phyloP scores from a whole-genome alignment of 345 rosid genomes.

The Brassica nigra region DNA sequence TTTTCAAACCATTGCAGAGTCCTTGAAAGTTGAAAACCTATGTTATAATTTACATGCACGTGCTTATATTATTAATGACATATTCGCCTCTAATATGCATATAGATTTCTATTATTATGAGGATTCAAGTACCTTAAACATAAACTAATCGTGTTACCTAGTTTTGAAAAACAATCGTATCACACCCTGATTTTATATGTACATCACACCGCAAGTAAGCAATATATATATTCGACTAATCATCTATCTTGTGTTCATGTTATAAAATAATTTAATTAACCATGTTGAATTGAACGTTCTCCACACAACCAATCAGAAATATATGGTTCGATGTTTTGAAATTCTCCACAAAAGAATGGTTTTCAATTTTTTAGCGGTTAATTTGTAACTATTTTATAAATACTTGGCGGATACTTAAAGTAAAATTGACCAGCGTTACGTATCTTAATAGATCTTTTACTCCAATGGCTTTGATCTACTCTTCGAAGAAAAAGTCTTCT shows the following conservation, averaged over 20 bases:
- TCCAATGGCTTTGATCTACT: background rate
- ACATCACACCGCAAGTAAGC: background rate
- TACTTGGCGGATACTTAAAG: background rate
- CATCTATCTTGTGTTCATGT: background rate
- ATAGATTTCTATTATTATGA: background rate
- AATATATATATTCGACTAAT: background rate
- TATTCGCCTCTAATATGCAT: conserved; percentile 5
- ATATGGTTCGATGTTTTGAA: background rate
- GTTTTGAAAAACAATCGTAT: background rate
- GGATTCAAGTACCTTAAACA: background rate
- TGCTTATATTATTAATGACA: too few species aligned
- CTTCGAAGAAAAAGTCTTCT: conserved; percentile 21
- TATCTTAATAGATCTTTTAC: background rate
- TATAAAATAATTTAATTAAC: background rate
- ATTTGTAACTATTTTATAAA: background rate
- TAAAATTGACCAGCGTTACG: background rate
- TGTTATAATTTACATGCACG: too few species aligned
- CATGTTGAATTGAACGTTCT: background rate
- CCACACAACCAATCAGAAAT: background rate
- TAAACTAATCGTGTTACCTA: background rate
- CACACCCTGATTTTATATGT: conserved; percentile 9
- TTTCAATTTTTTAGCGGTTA: background rate
- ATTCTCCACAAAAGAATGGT: background rate
- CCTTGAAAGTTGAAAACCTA: background rate
- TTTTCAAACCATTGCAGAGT: background rate